A percentile compares a stretch with the other conserved stretches of the same genome.
Conservation (phyloP, 345 rosid genomes). For the Euphorbia tirucalli region DNA sequence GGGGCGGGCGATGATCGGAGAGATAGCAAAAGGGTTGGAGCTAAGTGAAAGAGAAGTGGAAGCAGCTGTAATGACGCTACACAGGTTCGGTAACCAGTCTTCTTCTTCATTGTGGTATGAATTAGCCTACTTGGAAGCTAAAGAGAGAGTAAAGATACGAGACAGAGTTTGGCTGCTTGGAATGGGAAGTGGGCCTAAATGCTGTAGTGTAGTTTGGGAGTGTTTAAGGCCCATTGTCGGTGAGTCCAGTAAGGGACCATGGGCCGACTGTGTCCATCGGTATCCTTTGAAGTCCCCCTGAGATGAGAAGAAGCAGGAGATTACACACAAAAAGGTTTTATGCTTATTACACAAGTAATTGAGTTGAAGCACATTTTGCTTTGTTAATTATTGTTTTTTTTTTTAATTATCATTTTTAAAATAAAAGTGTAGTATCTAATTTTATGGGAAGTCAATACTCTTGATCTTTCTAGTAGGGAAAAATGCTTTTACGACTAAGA, state of each 20-base stretch:
- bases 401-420: too few species aligned
- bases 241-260: constrained; percentile 35
- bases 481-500: too few species aligned
- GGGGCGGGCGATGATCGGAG: constrained; percentile 38
- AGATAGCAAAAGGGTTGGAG: constrained; percentile 45
- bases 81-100: constrained; percentile 61
- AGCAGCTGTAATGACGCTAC: constrained; percentile 50
- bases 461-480: too few species aligned
- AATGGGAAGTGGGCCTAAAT: constrained; percentile 50
- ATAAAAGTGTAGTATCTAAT: too few species aligned
- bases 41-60: constrained; percentile 40
- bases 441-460: too few species aligned
- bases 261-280: constrained; percentile 38
- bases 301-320: too few species aligned
- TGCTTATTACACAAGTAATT: too few species aligned
- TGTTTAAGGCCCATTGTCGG: constrained; percentile 38
- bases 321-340: too few species aligned
- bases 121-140: constrained; percentile 49
- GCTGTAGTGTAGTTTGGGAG: constrained; percentile 41
- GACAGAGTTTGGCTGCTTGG: constrained; percentile 50
- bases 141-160: constrained; percentile 48
- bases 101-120: constrained; percentile 58
- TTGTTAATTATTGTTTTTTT: too few species aligned
- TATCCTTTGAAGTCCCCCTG: constrained; percentile 24
- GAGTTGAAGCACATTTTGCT: too few species aligned